Base-by-base conservation (phyloP, 2,329 filamentous ascomycete species). In the Claviceps fusiformis region DNA sequence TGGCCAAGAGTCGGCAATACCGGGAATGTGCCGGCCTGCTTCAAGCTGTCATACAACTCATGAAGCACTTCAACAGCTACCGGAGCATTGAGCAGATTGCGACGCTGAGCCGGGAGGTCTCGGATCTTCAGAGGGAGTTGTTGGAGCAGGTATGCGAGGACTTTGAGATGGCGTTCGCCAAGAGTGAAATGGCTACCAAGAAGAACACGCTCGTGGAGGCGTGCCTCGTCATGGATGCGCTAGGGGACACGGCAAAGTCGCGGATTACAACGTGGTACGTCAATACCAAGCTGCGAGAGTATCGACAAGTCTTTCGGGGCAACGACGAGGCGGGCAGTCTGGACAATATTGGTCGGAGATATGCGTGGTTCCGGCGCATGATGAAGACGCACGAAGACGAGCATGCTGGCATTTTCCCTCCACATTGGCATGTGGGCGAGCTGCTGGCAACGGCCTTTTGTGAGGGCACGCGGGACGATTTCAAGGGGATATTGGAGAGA, bases 141-240 rank as follows among this genome's bases (percentile, higher is more conserved):
- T 74, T 96, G 56, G 93, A 98, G 73, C 93, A 98, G 71, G 86
- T 98, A n/a, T 98, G 93, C 68, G 93, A 97, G 71, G 93, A 98
- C 70, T 98, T 98, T 67, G 93, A 98, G 74, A 80, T 96, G 56
- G 87, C 88, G 0, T 98, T 97, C 70, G 86, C 91, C 24, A 95
- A 92, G 70, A 85, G 83, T 27, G 92, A 97, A 70, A 83, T 95
- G 15, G 75, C 76, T 3, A 75, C 81, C 56, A 84, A 83, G 61
- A 83, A 81, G 61, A 79, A 76, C 15, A 84, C 85, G 67, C 77
- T 98, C 55, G 77, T 86, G 41, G 93, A 98, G 70, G 90, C 89
- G 0, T 97, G 93, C 67, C 75, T 88, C 59, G 92, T 98, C 43
- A 92, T 96, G 80, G 93, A 98, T 73, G 89, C 93, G 13, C 75